Evolutionary conservation across 805 yeast genomes (phyloP), one percentile per base, ranked within the genome.

Genomic region (Metschnikowia dekortorum): DNA sequence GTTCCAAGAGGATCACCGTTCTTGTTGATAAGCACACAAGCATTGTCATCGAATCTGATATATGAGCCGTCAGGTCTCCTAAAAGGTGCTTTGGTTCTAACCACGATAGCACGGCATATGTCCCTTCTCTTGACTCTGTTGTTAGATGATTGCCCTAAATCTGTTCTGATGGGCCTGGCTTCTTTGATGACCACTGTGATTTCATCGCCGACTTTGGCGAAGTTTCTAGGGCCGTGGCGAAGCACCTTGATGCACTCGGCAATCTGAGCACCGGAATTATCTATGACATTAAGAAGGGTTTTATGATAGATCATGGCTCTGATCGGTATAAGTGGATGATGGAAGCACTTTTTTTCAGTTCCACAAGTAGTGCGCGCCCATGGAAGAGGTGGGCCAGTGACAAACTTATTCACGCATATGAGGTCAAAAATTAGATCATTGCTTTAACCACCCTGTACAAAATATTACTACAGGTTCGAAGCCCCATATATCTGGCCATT

Each of bases 191-290:
- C 99, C 48, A 89, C 95, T 8, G 94, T 96, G 55, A 94, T 86
- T 67, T 84, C 86, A 69, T 94, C 99, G 43, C 99, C 97, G 28
- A 90, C 83, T 48, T 78, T 74, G 32, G 96, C 98, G 57, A 83
- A 85, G 63, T 85, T 85, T 66, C 78, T 82, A 31, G 96, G 96
- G 2, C 86, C 83, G 64, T 94, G 96, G 54, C 96, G 83, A 56
- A 94, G 76, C 13, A 94, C 97, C 69, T 92, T 92, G 75, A 94
- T 90, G 68, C 98, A 94, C 70, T 94, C 98, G 13, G 87, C 98
- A 53, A 90, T 70, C 67, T 87, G 88, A 3, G 97, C 99, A 30
- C 98, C 96, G 22, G 96, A 86, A 77, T 92, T 92, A 71, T 92
- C 99, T 54, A 92, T 88, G 56, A 91, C 96, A 67, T 87, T 91